Evolutionary conservation across 2,329 filamentous ascomycete genomes (phyloP).

Genomic region (Aspergillus tanneri): DNA sequence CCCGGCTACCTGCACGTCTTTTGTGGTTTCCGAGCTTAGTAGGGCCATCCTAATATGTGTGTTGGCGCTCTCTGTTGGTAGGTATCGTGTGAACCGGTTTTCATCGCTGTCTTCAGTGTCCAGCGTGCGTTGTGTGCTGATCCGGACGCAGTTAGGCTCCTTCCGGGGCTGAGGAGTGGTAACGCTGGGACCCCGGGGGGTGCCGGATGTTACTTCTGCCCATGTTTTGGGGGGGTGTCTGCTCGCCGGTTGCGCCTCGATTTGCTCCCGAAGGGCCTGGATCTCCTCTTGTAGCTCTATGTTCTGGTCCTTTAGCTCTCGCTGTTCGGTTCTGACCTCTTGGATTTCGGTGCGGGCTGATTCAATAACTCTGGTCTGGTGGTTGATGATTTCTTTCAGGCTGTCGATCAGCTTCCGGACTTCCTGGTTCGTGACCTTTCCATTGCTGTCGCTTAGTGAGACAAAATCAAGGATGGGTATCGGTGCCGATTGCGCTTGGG

Average conservation of each 20-base stretch:
- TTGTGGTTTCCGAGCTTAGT: background rate
- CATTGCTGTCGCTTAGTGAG: constrained; percentile 10
- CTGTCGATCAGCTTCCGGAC: background rate
- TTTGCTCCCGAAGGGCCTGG: background rate
- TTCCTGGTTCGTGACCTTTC: background rate
- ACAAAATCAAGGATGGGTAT: constrained; percentile 8
- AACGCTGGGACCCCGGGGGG: no score
- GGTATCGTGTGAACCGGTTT: background rate
- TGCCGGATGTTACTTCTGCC: background rate
- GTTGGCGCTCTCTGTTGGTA: constrained; percentile 1
- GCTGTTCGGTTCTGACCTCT: background rate
- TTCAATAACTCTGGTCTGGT: background rate
- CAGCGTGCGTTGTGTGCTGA: no score
- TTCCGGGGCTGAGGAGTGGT: no score
- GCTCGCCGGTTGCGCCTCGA: background rate
- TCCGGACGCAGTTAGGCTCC: no score
- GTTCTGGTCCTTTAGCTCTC: background rate
- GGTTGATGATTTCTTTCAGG: background rate
- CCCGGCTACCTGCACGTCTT: constrained; percentile 20
- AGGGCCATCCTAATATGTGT: background rate
- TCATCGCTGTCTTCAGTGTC: background rate
- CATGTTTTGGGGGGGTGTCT: background rate
- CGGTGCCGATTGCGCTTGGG: no score
- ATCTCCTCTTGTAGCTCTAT: background rate
- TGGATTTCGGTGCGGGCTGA: background rate